phyloP scores from a whole-genome alignment of 768 basidiomycete genomes.

The Coprinopsis strossmayeri region DNA sequence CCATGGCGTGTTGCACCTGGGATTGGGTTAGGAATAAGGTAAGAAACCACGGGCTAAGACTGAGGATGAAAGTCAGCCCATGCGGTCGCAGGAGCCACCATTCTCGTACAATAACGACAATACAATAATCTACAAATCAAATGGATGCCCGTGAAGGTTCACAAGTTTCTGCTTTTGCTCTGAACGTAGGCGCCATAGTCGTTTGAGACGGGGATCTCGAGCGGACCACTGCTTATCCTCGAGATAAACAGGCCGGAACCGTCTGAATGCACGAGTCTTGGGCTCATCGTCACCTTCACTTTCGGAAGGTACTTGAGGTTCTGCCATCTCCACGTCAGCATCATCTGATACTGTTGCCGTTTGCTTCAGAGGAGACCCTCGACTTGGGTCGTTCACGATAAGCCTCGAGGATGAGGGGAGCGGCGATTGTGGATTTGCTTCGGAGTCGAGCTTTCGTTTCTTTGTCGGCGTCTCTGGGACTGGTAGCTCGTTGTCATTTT shows the following conservation, averaged over 20 bases:
- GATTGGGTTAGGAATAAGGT: too few species aligned
- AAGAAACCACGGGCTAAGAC: too few species aligned
- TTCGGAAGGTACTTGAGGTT: neutral
- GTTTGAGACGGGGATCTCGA: slow-evolving; percentile 10
- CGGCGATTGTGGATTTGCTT: neutral
- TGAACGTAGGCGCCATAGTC: slow-evolving; percentile 24
- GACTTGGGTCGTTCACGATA: neutral
- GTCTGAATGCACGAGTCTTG: neutral
- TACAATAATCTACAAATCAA: neutral
- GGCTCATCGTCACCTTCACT: slow-evolving; percentile 6
- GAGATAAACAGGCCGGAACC: slow-evolving; percentile 11
- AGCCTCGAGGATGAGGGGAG: slow-evolving; percentile 4
- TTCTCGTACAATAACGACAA: too few species aligned
- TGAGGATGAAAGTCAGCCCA: too few species aligned
- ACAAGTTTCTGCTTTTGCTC: slow-evolving; percentile 21
- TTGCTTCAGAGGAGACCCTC: slow-evolving; percentile 3
- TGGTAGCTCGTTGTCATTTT: slow-evolving; percentile 1
- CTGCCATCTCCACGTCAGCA: slow-evolving; percentile 1
- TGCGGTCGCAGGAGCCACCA: too few species aligned
- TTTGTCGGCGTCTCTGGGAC: slow-evolving; percentile 11
- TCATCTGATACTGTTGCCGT: neutral
- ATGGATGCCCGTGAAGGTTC: slow-evolving; percentile 4
- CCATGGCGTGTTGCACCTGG: too few species aligned
- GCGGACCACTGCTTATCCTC: slow-evolving; percentile 8
- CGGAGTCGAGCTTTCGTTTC: slow-evolving; percentile 3